Percentiles rank a stretch among this genome's conserved stretches.
phyloP scores from a whole-genome alignment of 2,329 filamentous ascomycete genomes.

The Epichloe bromicola region DNA sequence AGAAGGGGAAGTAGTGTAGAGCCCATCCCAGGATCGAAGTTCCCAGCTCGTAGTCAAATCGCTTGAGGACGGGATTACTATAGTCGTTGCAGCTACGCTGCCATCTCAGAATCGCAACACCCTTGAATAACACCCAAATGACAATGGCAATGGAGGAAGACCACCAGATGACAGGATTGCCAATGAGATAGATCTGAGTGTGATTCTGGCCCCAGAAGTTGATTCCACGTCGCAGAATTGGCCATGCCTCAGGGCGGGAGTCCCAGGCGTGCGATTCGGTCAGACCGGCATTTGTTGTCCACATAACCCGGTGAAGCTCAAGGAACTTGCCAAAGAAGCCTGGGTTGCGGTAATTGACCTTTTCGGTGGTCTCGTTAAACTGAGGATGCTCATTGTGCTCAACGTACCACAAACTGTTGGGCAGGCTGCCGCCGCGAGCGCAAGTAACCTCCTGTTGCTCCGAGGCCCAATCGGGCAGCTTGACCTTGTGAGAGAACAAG shows the following conservation, averaged over 20 bases:
- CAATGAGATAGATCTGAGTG: constrained; percentile 91
- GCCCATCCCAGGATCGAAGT: constrained; percentile 86
- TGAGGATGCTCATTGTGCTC: constrained; percentile 79
- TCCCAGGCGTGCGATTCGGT: constrained; percentile 98
- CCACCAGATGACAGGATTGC: constrained; percentile 94
- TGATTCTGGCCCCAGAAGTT: constrained; percentile 97
- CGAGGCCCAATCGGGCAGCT: constrained; percentile 93
- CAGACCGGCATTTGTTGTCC: constrained; percentile 92
- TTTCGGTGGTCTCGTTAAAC: constrained; percentile 65
- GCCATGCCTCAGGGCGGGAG: constrained; percentile 87
- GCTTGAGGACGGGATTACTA: constrained; percentile 68
- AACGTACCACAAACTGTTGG: constrained; percentile 95
- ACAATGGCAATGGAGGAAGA: constrained; percentile 65
- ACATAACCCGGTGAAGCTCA: constrained; percentile 97
- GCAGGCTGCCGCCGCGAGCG: constrained; percentile 76
- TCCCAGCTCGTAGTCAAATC: constrained; percentile 95
- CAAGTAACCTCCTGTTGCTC: constrained; percentile 99
- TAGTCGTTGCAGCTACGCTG: constrained; percentile 90
- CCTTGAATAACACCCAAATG: constrained; percentile 76
- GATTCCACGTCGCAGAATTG: constrained; percentile 81
- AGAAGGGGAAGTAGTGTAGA: constrained; percentile 98
- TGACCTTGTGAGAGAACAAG: constrained; percentile 97
- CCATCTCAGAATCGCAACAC: constrained; percentile 77
- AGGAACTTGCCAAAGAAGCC: constrained; percentile 97
- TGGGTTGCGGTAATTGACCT: constrained; percentile 89